Base-by-base conservation (phyloP, 495 filamentous ascomycete genomes). In the Aspergillus diversus region DNA sequence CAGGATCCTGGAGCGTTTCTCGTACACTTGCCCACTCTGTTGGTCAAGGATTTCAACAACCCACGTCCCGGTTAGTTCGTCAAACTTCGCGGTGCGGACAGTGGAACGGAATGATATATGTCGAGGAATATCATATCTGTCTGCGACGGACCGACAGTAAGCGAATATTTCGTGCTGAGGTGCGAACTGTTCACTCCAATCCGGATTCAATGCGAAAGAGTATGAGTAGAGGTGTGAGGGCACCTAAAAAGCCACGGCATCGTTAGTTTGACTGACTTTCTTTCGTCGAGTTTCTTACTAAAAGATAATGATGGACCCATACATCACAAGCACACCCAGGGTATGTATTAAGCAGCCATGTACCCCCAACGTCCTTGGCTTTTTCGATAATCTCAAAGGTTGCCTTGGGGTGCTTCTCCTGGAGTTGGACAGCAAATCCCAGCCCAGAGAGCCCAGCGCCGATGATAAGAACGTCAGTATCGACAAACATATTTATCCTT, bases 381-480 rank as follows among this genome's bases (percentile, higher is more conserved):
- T 64, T 66, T 35, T 71, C 72, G 31, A 69, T 42, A 34, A 75
- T 68, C 32, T 67, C 58, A 47, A 57, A 73, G 74, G 50, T 48
- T 12, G 17, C 39, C 73, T 66, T 81, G 78, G 65, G 78, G 74
- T 51, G 86, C 63, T 79, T 71, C 51, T 85, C 75, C 59, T 82
- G 81, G 55, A 89, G 71, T 16, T 79, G 78, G 52, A 84, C 83
- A 11, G 77, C 86, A 70, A 87, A 80, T 27, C 77, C 82, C 66
- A 88, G 83, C 11, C 81, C 86, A 1, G 83, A 84, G 68, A 84
- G 80, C 31, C 86, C 87, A 13, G 84, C 83, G 37, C 86, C 87
- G 52, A 84, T 80, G 55, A 80, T 73, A 35, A 83, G 65, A 67
- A 61, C 37, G 37, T 61, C 49, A 1, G 59, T 55, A 17, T 61